phyloP scores from a whole-genome alignment of 2,329 filamentous ascomycete genomes.

The Rhynchosporium agropyri region DNA sequence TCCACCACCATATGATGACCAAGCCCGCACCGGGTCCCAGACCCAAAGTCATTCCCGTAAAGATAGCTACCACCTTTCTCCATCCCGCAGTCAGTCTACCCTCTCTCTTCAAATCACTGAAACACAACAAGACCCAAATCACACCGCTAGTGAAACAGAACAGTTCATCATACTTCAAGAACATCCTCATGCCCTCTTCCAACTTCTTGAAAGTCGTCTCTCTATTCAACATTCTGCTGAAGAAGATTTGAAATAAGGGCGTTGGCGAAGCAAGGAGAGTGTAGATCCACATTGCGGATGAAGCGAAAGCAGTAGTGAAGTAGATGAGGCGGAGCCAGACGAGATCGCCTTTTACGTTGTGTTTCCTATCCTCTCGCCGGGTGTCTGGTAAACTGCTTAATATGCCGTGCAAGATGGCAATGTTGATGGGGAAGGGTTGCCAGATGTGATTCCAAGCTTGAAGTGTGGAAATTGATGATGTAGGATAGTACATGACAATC shows the following conservation, averaged over 20 bases:
- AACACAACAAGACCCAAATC: conserved; percentile 38
- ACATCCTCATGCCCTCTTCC: conserved; percentile 19
- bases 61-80: conserved; percentile 26
- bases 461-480: conserved; percentile 21
- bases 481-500: conserved; percentile 27
- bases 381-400: conserved; percentile 21
- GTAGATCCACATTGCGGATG: conserved; percentile 23
- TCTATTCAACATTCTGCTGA: conserved; percentile 34
- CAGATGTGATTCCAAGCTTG: conserved; percentile 27
- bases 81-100: conserved; percentile 35
- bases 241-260: conserved; percentile 27
- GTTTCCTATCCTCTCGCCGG: conserved; percentile 8
- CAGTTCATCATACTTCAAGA: conserved; percentile 31
- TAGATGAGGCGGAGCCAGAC: conserved; percentile 27
- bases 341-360: conserved; percentile 22
- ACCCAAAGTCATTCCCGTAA: conserved; percentile 17
- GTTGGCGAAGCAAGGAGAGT: conserved; percentile 21
- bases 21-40: conserved; percentile 39
- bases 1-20: conserved; percentile 38
- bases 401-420: conserved; percentile 23
- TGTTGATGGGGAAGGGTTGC: conserved; percentile 30
- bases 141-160: conserved; percentile 22
- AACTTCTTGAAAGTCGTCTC: conserved; percentile 12
- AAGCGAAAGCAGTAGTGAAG: conserved; percentile 13
- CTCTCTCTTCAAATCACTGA: conserved; percentile 40